Conservation (phyloP, 805 yeast genomes). For the Saccharomycopsis fermentans region DNA sequence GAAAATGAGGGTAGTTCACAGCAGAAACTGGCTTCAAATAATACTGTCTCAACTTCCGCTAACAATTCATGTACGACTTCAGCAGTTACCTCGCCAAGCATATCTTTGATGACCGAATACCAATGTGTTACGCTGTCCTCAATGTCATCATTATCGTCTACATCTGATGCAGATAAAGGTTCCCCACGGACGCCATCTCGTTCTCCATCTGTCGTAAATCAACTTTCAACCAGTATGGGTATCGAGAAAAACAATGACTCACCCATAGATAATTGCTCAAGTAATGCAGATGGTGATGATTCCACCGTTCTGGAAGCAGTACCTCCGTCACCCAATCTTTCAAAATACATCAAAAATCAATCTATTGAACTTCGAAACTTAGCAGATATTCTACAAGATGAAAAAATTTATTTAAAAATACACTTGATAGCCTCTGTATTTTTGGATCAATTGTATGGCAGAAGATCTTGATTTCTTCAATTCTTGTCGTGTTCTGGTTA, state of each 20-base stretch:
- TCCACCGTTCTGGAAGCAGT: background rate
- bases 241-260: background rate
- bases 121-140: background rate
- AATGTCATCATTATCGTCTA: background rate
- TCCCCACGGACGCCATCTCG: background rate
- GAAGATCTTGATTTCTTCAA: background rate
- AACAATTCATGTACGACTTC: background rate
- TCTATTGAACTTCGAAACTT: constrained; percentile 9
- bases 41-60: background rate
- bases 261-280: background rate
- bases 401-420: constrained; percentile 10
- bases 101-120: background rate
- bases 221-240: background rate
- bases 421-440: constrained; percentile 13
- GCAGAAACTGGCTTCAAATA: background rate
- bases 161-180: background rate
- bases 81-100: background rate
- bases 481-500: too few species aligned
- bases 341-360: constrained; percentile 11
- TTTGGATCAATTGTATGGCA: constrained; percentile 1
- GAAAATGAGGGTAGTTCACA: background rate
- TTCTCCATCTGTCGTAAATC: background rate
- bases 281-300: background rate
- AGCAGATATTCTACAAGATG: constrained; percentile 13
- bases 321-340: background rate